These are phyloP conservation scores for Pichia phayaonensis DNA, from an alignment of 805 yeast genomes.

Conservation along the genomic window DNA sequence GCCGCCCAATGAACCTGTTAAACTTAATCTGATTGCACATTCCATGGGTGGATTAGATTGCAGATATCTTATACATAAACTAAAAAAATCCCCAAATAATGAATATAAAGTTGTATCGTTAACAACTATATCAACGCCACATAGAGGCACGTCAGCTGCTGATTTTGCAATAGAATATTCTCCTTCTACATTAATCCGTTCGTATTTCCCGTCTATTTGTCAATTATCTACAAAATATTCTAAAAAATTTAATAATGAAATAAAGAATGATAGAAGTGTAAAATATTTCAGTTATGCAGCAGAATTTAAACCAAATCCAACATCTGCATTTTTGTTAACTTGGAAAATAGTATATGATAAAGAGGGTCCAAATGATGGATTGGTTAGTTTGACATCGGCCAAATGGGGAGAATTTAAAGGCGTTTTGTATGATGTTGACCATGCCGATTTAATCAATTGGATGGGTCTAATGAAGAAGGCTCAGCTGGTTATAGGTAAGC, in stretches of 20 bases:
- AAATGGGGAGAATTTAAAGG: slow-evolving; percentile 84
- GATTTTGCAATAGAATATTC: slow-evolving; percentile 43
- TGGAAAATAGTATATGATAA: slow-evolving; percentile 51
- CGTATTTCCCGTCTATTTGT: slow-evolving; percentile 36
- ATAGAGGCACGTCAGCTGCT: slow-evolving; percentile 78
- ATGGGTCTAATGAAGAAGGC: slow-evolving; percentile 42
- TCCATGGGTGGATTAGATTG: slow-evolving; percentile 94
- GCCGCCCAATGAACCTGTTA: slow-evolving; percentile 31
- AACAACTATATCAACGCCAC: slow-evolving; percentile 86
- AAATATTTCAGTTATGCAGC: slow-evolving; percentile 83
- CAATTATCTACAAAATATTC: slow-evolving; percentile 58
- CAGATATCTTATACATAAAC: slow-evolving; percentile 58
- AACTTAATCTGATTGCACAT: slow-evolving; percentile 74
- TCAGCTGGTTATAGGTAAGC: slow-evolving; percentile 24
- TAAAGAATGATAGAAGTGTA: slow-evolving; percentile 53
- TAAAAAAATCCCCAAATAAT: slow-evolving; percentile 24
- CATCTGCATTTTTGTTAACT: slow-evolving; percentile 51
- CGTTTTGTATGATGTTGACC: slow-evolving; percentile 71
- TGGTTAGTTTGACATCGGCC: slow-evolving; percentile 71
- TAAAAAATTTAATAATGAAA: slow-evolving; percentile 43
- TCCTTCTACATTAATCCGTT: slow-evolving; percentile 16
- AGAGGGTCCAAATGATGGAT: slow-evolving; percentile 71
- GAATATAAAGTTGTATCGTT: slow-evolving; percentile 49
- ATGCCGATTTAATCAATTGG: slow-evolving; percentile 83
- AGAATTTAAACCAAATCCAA: slow-evolving; percentile 52